These are phyloP conservation scores for Epichloe baconii DNA, from an alignment of 2,329 filamentous ascomycete species.

Conservation along the genomic window DNA sequence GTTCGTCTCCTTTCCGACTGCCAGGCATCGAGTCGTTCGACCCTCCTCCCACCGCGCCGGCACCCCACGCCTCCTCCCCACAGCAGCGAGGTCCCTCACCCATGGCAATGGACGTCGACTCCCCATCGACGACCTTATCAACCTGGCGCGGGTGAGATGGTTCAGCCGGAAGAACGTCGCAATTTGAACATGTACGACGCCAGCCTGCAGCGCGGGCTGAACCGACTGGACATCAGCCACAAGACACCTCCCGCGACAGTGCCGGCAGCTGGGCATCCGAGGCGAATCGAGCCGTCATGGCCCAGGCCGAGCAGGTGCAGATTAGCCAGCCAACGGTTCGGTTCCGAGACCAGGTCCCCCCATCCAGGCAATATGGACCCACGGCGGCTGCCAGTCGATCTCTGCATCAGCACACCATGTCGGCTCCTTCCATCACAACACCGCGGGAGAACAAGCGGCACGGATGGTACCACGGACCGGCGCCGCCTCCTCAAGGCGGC, in stretches of 20 bases:
- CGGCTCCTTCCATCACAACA: constrained; percentile 41
- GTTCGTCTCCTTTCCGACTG: constrained; percentile 51
- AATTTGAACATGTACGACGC: constrained; percentile 50
- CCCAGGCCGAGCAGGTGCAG: constrained; percentile 38
- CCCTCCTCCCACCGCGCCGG: constrained; percentile 46
- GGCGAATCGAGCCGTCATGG: constrained; percentile 39
- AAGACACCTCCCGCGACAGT: constrained; percentile 35
- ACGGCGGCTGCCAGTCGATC: constrained; percentile 17
- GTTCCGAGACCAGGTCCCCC: constrained; percentile 36
- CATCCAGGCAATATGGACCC: constrained; percentile 18
- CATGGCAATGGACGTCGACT: constrained; percentile 57
- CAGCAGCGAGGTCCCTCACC: constrained; percentile 52
- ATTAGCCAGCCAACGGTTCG: constrained; percentile 35
- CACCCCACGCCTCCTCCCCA: constrained; percentile 48
- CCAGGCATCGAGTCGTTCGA: constrained; percentile 91
- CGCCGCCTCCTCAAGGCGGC: constrained; percentile 23
- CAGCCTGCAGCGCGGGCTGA: constrained; percentile 52
- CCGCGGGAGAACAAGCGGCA: constrained; percentile 51
- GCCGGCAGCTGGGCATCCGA: constrained; percentile 45
- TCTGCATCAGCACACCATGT: constrained; percentile 45
- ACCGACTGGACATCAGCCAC: constrained; percentile 49
- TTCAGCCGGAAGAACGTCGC: constrained; percentile 32
- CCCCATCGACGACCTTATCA: constrained; percentile 18
- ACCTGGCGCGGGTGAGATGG: constrained; percentile 16
- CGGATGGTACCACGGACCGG: constrained; percentile 56